phyloP scores from a whole-genome alignment of 2,329 filamentous ascomycete species.

The Alternaria metachromatica region DNA sequence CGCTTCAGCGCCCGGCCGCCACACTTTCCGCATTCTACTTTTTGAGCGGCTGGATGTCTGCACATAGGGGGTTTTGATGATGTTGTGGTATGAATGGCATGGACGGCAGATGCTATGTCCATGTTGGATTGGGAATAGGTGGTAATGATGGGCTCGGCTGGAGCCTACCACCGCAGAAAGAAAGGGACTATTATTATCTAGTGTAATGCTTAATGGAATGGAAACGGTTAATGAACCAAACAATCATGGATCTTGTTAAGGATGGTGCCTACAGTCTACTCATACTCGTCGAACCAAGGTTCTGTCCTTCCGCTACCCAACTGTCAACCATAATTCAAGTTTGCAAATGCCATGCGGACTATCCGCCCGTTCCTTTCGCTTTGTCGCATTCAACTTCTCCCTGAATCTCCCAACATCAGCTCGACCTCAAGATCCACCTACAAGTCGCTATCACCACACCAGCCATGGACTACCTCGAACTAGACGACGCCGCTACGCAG shows the following conservation, averaged over 20 bases:
- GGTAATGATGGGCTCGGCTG: constrained; percentile 3
- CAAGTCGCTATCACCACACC: neutral
- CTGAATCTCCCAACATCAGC: neutral
- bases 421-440: neutral
- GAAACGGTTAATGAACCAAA: constrained; percentile 7
- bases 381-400: neutral
- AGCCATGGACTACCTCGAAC: constrained; percentile 9
- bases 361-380: too few relatives aligned
- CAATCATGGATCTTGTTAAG: neutral
- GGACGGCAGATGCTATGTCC: neutral
- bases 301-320: neutral
- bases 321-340: neutral
- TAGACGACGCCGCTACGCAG: constrained; percentile 10
- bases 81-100: neutral
- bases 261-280: neutral
- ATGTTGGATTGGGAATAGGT: neutral
- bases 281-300: neutral
- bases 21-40: constrained; percentile 18
- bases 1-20: constrained; percentile 35
- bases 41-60: constrained; percentile 28
- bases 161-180: neutral
- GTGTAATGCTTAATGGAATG: constrained; percentile 45
- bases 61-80: constrained; percentile 15
- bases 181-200: constrained; percentile 33
- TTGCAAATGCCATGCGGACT: neutral